Evolutionary conservation across 345 rosid genomes (phyloP), one percentile per base, ranked within the genome.

Genomic region (Syzygium aromaticum): DNA sequence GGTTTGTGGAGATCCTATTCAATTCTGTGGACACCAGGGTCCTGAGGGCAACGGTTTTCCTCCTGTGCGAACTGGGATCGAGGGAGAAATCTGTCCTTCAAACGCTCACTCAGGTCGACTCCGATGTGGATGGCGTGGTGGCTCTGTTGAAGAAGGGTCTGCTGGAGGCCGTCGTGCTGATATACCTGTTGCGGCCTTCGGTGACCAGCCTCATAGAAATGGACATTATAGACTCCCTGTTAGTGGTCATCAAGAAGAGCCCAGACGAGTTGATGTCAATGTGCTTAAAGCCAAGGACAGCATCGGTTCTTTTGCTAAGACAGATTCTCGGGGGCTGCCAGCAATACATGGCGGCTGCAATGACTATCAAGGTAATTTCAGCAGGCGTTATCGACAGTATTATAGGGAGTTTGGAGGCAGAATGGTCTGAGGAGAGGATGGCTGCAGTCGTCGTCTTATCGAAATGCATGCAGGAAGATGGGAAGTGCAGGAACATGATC

Each of bases 1-100:
- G 97, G 12, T 93, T 95, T n/a, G 94, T 94, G 86, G 97, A 93
- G 92, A 90, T 95, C 87, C 93, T 95, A 49, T 91, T 92, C 93
- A 95, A 94, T 91, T 95, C 97, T 53, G 92, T 90, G 27, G 91
- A 94, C 85, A 86, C 90, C 15, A 88, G 85, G 78, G 95, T 94
- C 40, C 87, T 93, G 61, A 89, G 89, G 86, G 95, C 95, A 51
- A 92, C 96, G 0, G 88, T 95, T 77, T 93, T 92, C 86, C 93
- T 95, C 54, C 89, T 95, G 52, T 94, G 94, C 53, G 97, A 95
- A 86, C 90, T 95, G 85, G 95, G 94, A 4, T 95, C 93, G n/a
- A 92, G 97, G 90, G 95, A 94, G 84, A 92, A 92, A 88, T 84
- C 92, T 51, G 97, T 95, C 88, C 86, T 92, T 85, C 94, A 92